Evolutionary conservation across 108 stramenopile genomes (phyloP).

Genomic region (Nannochloropsis salina): DNA sequence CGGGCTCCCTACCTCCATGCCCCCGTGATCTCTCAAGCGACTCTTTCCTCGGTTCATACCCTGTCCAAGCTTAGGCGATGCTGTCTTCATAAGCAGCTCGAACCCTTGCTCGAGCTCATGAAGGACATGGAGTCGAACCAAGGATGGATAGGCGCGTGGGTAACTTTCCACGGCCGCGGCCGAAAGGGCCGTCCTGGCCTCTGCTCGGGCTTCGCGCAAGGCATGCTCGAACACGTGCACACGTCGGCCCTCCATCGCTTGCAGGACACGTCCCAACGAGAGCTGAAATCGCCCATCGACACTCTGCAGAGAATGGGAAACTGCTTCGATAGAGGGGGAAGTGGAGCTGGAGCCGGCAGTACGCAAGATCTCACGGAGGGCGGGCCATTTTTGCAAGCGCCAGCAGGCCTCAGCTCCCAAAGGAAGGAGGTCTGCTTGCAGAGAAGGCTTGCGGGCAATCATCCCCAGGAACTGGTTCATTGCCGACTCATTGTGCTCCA

Average conservation of each 20-base stretch:
- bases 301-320: conserved; percentile 19
- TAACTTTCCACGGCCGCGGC: conserved; percentile 50
- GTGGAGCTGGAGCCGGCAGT: background rate
- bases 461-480: conserved; percentile 43
- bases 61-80: background rate
- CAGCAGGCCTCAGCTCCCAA: conserved; percentile 44
- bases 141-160: conserved; percentile 45
- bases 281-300: background rate
- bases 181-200: conserved; percentile 49
- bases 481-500: conserved; percentile 47
- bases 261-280: conserved; percentile 27
- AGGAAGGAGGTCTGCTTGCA: conserved; percentile 37
- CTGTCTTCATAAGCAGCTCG: conserved; percentile 20
- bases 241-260: conserved; percentile 22
- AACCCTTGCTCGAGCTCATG: conserved; percentile 47
- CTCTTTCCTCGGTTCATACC: background rate
- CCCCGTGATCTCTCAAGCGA: background rate
- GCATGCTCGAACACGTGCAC: conserved; percentile 23
- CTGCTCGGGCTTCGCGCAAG: conserved; percentile 32
- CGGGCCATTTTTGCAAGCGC: conserved; percentile 47
- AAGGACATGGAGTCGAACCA: conserved; percentile 42
- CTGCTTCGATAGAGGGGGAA: background rate
- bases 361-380: conserved; percentile 38
- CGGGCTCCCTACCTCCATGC: background rate
- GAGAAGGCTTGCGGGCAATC: conserved; percentile 35